These are phyloP conservation scores for Xylariomycetidae sp. DNA, from an alignment of 2,329 filamentous ascomycete species.

Conservation along the genomic window DNA sequence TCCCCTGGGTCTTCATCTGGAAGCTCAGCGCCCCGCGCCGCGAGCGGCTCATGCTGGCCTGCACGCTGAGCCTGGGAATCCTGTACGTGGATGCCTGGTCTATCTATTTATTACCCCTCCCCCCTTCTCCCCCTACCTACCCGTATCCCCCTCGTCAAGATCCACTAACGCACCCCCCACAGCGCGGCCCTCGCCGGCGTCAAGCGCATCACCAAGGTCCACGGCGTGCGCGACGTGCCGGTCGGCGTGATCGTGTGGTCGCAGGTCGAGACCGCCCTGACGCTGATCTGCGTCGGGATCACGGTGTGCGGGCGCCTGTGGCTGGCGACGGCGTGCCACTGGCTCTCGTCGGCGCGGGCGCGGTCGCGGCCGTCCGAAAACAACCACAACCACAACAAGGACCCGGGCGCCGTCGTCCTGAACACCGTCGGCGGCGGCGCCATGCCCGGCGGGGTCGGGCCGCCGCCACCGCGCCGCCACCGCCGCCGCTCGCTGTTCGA, in stretches of 20 bases:
- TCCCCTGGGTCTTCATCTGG: slow-evolving; percentile 9
- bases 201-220: slow-evolving; percentile 8
- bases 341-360: no score
- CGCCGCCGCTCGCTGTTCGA: no score
- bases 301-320: slow-evolving; percentile 12
- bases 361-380: no score
- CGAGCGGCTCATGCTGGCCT: slow-evolving; percentile 3
- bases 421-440: background rate
- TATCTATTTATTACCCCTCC: background rate
- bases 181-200: slow-evolving; percentile 9
- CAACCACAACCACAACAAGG: no score
- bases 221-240: slow-evolving; percentile 11
- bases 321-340: no score
- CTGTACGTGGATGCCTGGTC: slow-evolving; percentile 5
- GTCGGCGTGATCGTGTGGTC: slow-evolving; percentile 15
- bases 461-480: no score
- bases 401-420: background rate
- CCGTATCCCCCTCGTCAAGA: no score
- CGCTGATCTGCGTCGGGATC: slow-evolving; percentile 13
- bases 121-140: no score
- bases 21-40: slow-evolving; percentile 4
- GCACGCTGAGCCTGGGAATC: slow-evolving; percentile 9
- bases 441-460: no score
- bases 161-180: no score
- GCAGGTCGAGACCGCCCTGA: slow-evolving; percentile 9